phyloP scores from a whole-genome alignment of 306 rosid species.

The Ceratonia siliqua region DNA sequence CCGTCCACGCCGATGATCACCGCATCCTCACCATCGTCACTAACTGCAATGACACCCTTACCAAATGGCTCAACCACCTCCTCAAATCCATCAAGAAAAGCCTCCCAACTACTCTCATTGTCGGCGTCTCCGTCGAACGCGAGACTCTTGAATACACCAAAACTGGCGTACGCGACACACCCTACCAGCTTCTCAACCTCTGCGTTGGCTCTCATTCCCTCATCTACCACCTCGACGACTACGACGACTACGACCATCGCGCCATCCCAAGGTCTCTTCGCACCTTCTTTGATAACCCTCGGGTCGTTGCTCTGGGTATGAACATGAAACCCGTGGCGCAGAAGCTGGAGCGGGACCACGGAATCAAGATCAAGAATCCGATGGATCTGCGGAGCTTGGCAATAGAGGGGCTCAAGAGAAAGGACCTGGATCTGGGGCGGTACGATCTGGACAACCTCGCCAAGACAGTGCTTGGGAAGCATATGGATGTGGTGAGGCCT shows the following conservation, averaged over 20 bases:
- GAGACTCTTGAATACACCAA: background rate
- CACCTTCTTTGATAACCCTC: slow-evolving; percentile 17
- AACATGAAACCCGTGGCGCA: background rate
- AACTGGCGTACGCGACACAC: background rate
- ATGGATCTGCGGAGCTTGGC: slow-evolving; percentile 18
- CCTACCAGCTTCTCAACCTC: slow-evolving; percentile 28
- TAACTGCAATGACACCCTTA: background rate
- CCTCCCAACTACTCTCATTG: background rate
- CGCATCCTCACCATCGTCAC: slow-evolving; percentile 40
- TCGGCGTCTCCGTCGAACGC: slow-evolving; percentile 17
- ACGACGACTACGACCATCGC: background rate
- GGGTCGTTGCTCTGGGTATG: slow-evolving; percentile 13
- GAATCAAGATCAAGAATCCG: slow-evolving; percentile 26
- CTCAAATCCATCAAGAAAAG: slow-evolving; percentile 8
- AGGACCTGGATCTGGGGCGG: slow-evolving; percentile 10
- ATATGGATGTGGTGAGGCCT: slow-evolving; percentile 8
- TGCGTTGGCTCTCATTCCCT: slow-evolving; percentile 29
- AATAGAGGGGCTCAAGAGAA: background rate
- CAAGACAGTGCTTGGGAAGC: slow-evolving; percentile 24
- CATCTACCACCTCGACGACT: slow-evolving; percentile 1
- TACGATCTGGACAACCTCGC: slow-evolving; percentile 29
- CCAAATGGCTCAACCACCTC: slow-evolving; percentile 20
- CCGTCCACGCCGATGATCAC: slow-evolving; percentile 17
- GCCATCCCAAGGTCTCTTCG: background rate
- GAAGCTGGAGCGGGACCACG: background rate